Evolutionary conservation across 768 basidiomycete species (phyloP).

Genomic region (Mycena leptocephala): DNA sequence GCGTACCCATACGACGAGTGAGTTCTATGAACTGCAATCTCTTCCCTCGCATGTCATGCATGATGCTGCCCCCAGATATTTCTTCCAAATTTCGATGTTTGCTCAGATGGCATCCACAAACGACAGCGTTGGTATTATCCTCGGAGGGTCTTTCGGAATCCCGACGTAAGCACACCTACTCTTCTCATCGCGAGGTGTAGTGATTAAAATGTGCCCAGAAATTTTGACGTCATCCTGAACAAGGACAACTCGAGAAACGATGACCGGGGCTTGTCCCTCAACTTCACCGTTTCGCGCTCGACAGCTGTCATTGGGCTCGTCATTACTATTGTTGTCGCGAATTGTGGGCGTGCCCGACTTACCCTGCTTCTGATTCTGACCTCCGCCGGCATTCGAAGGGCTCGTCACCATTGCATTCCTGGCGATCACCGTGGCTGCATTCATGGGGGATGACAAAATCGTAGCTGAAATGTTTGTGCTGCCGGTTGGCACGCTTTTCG

Average conservation of each 20-base stretch:
- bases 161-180: background rate
- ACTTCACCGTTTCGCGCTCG: background rate
- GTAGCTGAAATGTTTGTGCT: conserved; percentile 16
- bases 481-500: conserved; percentile 36
- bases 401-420: conserved; percentile 15
- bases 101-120: background rate
- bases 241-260: background rate
- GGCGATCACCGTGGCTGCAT: conserved; percentile 17
- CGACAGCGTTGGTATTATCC: background rate
- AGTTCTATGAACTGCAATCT: background rate
- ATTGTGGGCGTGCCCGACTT: background rate
- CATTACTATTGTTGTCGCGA: background rate
- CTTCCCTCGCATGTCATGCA: background rate
- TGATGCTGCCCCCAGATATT: background rate
- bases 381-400: no score
- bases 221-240: conserved; percentile 4
- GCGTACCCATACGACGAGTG: conserved; percentile 15
- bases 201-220: background rate
- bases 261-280: no score
- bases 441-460: background rate
- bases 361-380: background rate
- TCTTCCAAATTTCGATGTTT: conserved; percentile 12
- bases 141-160: background rate
- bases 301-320: background rate
- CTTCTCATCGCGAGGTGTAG: background rate